Evolutionary conservation across 495 filamentous ascomycete genomes (phyloP).

Genomic region (Aspergillus funiculosus): DNA sequence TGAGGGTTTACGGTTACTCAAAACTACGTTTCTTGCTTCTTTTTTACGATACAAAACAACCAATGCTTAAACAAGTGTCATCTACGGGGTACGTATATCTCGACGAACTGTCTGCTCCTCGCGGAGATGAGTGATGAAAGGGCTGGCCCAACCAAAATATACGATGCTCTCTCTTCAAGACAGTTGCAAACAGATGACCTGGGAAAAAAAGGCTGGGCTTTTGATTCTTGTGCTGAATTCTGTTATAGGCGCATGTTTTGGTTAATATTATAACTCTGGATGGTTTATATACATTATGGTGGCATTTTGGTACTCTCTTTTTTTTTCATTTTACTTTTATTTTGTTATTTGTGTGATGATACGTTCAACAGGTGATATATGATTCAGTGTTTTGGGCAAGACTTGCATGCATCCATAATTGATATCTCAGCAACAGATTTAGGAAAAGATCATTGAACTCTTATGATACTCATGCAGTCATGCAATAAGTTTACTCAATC

Average conservation of each 20-base stretch:
- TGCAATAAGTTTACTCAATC: background rate
- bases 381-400: too few relatives aligned
- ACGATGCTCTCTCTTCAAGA: background rate
- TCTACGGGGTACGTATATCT: background rate
- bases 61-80: conserved; percentile 4
- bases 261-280: conserved; percentile 15
- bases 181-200: background rate
- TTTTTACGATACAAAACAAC: conserved; percentile 15
- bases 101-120: background rate
- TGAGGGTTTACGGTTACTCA: conserved; percentile 19
- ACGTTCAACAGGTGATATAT: conserved; percentile 2
- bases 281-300: conserved; percentile 19
- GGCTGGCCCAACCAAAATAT: conserved; percentile 15
- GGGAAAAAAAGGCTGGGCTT: conserved; percentile 21
- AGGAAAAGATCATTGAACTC: conserved; percentile 1
- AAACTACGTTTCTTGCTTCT: conserved; percentile 21
- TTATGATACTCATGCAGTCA: background rate
- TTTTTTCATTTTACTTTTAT: background rate
- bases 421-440: conserved; percentile 3
- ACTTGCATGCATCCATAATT: conserved; percentile 7
- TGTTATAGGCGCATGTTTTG: background rate
- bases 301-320: conserved; percentile 14
- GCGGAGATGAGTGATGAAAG: conserved; percentile 5
- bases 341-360: background rate
- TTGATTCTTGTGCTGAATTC: conserved; percentile 5